Conservation (phyloP, 148 eudicot species). For the Chenopodium album region DNA sequence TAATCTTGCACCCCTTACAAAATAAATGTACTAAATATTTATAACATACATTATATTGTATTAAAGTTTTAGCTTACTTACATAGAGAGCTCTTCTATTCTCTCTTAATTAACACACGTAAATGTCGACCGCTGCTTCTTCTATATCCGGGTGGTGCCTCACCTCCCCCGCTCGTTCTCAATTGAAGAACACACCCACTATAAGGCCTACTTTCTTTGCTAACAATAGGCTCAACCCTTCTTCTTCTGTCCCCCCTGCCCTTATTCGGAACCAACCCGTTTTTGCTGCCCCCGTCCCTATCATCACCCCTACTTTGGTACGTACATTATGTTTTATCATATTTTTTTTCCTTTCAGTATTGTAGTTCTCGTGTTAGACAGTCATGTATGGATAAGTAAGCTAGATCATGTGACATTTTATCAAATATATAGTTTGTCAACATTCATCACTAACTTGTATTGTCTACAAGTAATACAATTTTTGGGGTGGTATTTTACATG, state of each 20-base stretch:
- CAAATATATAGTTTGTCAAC: too few species aligned
- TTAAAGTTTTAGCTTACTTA: too few species aligned
- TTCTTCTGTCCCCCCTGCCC: slow-evolving; percentile 49
- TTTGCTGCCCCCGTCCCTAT: slow-evolving; percentile 85
- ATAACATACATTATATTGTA: too few species aligned
- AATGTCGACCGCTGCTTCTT: slow-evolving; percentile 17
- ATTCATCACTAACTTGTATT: too few species aligned
- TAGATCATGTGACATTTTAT: too few species aligned
- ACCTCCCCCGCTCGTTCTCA: slow-evolving; percentile 20
- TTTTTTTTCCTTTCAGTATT: too few species aligned
- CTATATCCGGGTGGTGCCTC: slow-evolving; percentile 26
- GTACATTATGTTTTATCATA: not conserved
- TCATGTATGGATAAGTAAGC: too few species aligned
- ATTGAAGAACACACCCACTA: not conserved
- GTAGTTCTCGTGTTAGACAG: too few species aligned
- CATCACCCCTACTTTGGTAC: slow-evolving; percentile 74
- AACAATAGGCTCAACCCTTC: slow-evolving; percentile 24
- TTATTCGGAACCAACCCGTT: slow-evolving; percentile 82
- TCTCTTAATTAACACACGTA: not conserved
- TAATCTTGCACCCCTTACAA: not conserved
- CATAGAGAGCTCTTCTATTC: too few species aligned
- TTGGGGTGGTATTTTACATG: too few species aligned
- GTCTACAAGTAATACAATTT: too few species aligned
- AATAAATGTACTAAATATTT: not conserved
- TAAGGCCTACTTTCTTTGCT: slow-evolving; percentile 27